Conservation (phyloP, 495 filamentous ascomycete genomes). For the Trichoderma gamsii region DNA sequence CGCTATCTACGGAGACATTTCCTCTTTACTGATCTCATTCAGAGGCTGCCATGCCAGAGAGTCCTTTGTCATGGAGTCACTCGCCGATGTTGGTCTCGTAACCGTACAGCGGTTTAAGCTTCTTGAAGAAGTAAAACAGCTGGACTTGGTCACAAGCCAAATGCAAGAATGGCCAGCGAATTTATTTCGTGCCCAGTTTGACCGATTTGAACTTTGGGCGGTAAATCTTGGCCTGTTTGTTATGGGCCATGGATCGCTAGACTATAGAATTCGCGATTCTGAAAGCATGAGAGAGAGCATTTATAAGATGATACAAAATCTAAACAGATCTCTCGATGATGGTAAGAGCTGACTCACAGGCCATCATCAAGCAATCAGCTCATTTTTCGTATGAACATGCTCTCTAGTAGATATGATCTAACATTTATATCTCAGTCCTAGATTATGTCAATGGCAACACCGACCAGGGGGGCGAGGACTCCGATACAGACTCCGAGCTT, state of each 20-base stretch:
- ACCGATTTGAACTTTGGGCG: constrained; percentile 26
- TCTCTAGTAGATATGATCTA: not conserved
- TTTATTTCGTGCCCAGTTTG: constrained; percentile 16
- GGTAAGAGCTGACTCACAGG: not conserved
- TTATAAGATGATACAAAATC: not conserved
- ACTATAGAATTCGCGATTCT: constrained; percentile 24
- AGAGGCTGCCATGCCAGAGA: not conserved
- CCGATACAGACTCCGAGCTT: constrained; percentile 1
- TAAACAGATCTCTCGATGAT: not conserved
- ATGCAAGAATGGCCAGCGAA: not conserved
- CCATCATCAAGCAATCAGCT: too few species aligned
- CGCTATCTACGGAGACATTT: not conserved
- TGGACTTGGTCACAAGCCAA: not conserved
- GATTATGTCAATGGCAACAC: not conserved
- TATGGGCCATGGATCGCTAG: constrained; percentile 23
- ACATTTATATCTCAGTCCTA: not conserved
- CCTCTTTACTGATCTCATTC: not conserved
- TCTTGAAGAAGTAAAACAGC: not conserved
- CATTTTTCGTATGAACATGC: too few species aligned
- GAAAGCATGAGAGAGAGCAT: constrained; percentile 15
- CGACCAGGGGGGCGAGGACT: not conserved
- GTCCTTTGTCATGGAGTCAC: not conserved
- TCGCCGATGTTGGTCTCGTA: not conserved
- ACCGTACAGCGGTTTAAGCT: not conserved
- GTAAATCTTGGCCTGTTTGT: constrained; percentile 24